Base-by-base conservation (phyloP, 371 early-diverging fungal genomes). In the Mucor plumbeus region DNA sequence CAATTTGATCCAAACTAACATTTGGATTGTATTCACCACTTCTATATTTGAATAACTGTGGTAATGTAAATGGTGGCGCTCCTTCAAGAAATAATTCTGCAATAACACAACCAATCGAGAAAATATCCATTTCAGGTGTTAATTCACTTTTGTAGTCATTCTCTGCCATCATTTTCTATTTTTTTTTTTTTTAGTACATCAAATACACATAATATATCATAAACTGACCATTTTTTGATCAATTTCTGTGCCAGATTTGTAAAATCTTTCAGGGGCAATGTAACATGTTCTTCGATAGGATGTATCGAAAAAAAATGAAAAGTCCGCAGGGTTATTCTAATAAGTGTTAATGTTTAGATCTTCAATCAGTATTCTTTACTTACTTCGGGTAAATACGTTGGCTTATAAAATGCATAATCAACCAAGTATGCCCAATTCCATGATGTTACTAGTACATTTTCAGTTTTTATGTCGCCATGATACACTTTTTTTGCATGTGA, bases 201-300 rank as follows among this genome's bases (percentile, higher is more conserved):
- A 47, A 19, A 9, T 19, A 38, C 1, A 38, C 1, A 19, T 6
- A n/a, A 10, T 17, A 7, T 17, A 17, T 17, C 14, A 4, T 38
- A 47, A 15, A 47, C 48, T 26, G 68, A 81, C 84, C 81, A 83
- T 87, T 39, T 75, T 78, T 60, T 88, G 86, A 55, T 88, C 90
- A 10, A 86, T 84, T 15, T 81, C 87, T 21, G 87, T 86, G 19
- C 88, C 89, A 4, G 91, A 83, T 34, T 91, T 87, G 67, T 91
- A 92, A 70, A 98, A 96, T 65, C 98, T 82, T 80, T 98, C 98
- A 2, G 98, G 97, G 5, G 97, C 96, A n/a, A 98, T 79, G 73
- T 96, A 97, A 72, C 98, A 97, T 34, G 89, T 88, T 61, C 96
- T 86, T 48, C 97, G 83, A 3, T 88, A 82, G 0, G 95, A 91